These are phyloP conservation scores for Cinchona pubescens DNA, from an alignment of 257 asterid species.

Conservation along the genomic window DNA sequence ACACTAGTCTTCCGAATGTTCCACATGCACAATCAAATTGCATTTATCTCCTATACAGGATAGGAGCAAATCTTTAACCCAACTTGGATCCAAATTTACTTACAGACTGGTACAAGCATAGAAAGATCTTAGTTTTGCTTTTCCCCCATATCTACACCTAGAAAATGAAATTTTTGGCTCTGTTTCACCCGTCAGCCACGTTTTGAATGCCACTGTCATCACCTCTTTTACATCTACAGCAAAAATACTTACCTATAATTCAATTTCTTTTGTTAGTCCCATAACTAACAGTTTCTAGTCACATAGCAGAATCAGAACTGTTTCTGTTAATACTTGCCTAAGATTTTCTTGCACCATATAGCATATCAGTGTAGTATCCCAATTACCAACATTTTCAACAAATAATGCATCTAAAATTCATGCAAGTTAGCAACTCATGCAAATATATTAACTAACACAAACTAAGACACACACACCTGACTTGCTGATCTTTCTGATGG, in stretches of 20 bases:
- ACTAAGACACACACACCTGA: slow-evolving; percentile 47
- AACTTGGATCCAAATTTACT: no score
- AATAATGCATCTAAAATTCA: neutral
- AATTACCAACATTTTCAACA: no score
- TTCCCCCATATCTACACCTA: no score
- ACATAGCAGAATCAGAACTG: neutral
- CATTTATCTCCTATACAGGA: no score
- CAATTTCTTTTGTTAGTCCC: neutral
- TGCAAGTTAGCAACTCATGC: neutral
- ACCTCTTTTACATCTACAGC: neutral
- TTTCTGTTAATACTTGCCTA: neutral
- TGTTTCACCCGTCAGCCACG: neutral
- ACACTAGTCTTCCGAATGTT: no score
- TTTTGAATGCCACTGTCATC: neutral
- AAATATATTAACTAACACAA: neutral
- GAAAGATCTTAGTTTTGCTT: no score
- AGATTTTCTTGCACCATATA: neutral
- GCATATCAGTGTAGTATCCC: neutral
- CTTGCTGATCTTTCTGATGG: slow-evolving; percentile 66
- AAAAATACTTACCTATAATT: neutral
- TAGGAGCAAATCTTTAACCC: no score
- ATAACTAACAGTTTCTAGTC: neutral
- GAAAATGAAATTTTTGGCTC: neutral
- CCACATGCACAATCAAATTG: no score
- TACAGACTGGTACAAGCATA: no score